A percentile compares a stretch with the other conserved stretches of the same genome.
Conservation (phyloP, 2,329 filamentous ascomycete species). For the Fusarium chuoi region DNA sequence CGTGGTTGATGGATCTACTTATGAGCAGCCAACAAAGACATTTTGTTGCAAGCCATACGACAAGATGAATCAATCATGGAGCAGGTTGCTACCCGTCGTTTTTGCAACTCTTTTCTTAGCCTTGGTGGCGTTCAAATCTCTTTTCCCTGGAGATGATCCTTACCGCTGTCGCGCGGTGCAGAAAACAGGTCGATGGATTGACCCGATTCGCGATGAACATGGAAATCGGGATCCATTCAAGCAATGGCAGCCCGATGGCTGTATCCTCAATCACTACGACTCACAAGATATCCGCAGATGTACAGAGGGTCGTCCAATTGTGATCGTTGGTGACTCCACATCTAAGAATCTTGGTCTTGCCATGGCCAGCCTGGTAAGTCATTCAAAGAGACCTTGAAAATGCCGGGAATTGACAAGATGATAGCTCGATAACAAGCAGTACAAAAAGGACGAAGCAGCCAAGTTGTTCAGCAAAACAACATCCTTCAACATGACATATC, state of each 20-base stretch:
- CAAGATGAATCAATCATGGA: neutral
- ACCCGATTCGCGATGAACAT: conserved; percentile 41
- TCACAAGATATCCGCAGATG: conserved; percentile 61
- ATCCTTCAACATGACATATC: conserved; percentile 2
- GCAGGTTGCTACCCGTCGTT: neutral
- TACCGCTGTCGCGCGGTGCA: conserved; percentile 64
- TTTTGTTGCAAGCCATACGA: neutral
- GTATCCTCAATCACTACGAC: conserved; percentile 66
- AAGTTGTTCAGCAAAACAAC: neutral
- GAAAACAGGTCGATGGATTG: conserved; percentile 61
- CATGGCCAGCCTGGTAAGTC: conserved; percentile 39
- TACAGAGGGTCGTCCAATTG: conserved; percentile 59
- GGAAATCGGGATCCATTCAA: conserved; percentile 46
- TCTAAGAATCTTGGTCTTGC: conserved; percentile 69
- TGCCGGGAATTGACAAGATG: neutral
- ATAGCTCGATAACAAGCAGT: neutral
- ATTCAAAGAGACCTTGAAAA: fast-evolving
- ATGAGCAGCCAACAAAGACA: neutral
- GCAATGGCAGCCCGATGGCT: conserved; percentile 69
- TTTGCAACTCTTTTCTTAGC: neutral
- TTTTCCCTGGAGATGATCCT: conserved; percentile 52
- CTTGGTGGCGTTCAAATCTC: neutral
- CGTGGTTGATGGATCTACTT: neutral
- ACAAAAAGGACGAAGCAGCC: neutral
- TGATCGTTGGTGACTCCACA: conserved; percentile 69